Conservation (phyloP, 129 eudicot species). For the Escallonia herrerae region DNA sequence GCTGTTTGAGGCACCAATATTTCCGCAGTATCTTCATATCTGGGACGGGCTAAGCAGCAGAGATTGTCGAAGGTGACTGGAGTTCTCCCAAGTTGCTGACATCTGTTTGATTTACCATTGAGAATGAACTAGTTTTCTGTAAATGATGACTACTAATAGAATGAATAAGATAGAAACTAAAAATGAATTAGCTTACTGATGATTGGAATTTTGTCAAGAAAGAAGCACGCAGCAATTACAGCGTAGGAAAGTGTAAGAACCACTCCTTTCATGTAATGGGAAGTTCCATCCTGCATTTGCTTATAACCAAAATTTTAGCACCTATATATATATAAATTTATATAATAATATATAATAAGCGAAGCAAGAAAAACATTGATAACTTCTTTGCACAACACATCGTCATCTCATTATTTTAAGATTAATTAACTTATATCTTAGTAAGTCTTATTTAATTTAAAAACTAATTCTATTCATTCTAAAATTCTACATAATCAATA, state of each 20-base stretch:
- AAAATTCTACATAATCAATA: too few relatives aligned
- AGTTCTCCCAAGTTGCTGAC: background rate
- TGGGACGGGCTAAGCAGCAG: background rate
- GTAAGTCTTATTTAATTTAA: too few relatives aligned
- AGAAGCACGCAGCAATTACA: slow-evolving; percentile 43
- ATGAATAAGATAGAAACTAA: too few relatives aligned
- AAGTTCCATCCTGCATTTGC: slow-evolving; percentile 51
- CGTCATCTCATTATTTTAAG: too few relatives aligned
- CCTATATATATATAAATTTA: too few relatives aligned
- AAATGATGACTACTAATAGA: background rate
- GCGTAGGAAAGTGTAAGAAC: slow-evolving; percentile 39
- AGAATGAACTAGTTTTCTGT: background rate
- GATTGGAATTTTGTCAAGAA: slow-evolving; percentile 21
- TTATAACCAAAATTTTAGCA: too few relatives aligned
- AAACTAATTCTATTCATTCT: too few relatives aligned
- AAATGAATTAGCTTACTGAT: slow-evolving; percentile 1
- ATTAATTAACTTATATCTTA: too few relatives aligned
- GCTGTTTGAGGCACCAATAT: too few relatives aligned
- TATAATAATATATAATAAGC: background rate
- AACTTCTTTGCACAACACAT: too few relatives aligned
- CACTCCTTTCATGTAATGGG: slow-evolving; percentile 62
- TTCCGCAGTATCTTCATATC: too few relatives aligned
- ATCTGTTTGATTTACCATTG: background rate
- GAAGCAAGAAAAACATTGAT: background rate
- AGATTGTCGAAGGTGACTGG: background rate